Evolutionary conservation across 768 basidiomycete genomes (phyloP), one percentile per base, ranked within the genome.

Genomic region (Pleurotus citrinopileatus): DNA sequence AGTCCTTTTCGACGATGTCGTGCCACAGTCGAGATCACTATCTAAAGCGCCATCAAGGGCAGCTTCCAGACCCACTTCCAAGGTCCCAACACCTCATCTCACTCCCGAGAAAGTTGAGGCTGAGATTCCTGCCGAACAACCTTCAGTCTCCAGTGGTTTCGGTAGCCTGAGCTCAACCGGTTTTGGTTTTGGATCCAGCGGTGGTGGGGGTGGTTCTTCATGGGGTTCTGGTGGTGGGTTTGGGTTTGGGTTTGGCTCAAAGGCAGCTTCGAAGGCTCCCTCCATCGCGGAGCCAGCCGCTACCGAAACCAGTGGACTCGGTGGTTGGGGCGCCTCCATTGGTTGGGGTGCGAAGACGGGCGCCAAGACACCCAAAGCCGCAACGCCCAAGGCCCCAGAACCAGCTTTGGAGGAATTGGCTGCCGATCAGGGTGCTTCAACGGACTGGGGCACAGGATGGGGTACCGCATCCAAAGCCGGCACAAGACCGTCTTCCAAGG

Each of bases 1-100:
- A n/a, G 45, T 17, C 26, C 26, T 1, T 26, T 15, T 28, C n/a
- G 45, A 52, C 58, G 5, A 53, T 34, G 32, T 57, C 17, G 48
- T 47, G 38, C 32, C 40, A 7, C 38, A 15, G 19, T 40, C 17
- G 17, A 40, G 32, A 19, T 40, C 38, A n/a, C 38, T 19, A 12
- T 40, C 38, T 7, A 40, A 40, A 19, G 19, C 38, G 19, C 45
- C 45, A 23, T 47, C 45, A 17, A 47, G 29, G 28, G 26, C 45
- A n/a, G 8, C 45, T 15, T 47, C 45, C 15, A 47, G 26, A 28
- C n/a, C 17, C 8, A 26, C 45, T 15, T 47, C 45, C 15, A 47
- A 32, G 29, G 45, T 32, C 9, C 27, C 32, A 10, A 34, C 32
- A 10, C 45, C 5, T 47, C 50, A 52, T 22, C 48, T 51, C 6